Conservation (phyloP, 2,329 filamentous ascomycete genomes). For the Fusarium bulbicola region DNA sequence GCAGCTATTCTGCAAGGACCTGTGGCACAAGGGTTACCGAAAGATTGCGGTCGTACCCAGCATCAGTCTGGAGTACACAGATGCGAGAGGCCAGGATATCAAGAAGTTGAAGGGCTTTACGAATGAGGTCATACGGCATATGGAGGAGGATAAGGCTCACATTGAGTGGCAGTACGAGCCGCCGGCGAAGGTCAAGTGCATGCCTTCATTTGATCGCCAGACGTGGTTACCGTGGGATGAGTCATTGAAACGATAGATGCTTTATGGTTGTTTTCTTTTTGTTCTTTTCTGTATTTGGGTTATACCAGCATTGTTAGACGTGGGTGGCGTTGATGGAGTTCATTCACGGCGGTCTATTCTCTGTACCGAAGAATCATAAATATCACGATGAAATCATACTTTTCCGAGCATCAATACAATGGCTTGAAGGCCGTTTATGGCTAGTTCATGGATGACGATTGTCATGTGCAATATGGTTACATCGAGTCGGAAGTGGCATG, state of each 20-base stretch:
- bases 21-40: slow-evolving; percentile 60
- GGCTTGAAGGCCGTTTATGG: not conserved
- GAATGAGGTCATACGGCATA: slow-evolving; percentile 45
- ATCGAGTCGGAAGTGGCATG: not conserved
- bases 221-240: slow-evolving; percentile 52
- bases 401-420: not conserved
- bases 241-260: slow-evolving; percentile 15
- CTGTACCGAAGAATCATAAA: not conserved
- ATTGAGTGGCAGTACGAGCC: slow-evolving; percentile 57
- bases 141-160: slow-evolving; percentile 41
- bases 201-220: slow-evolving; percentile 53
- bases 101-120: slow-evolving; percentile 63
- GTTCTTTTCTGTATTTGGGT: not conserved
- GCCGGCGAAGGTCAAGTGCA: slow-evolving; percentile 59
- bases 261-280: not conserved
- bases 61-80: slow-evolving; percentile 64
- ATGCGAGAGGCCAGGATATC: slow-evolving; percentile 54
- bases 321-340: slow-evolving; percentile 18
- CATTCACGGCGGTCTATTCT: not conserved
- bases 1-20: slow-evolving; percentile 64
- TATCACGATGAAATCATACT: not conserved
- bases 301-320: slow-evolving; percentile 12
- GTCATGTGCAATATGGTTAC: slow-evolving; percentile 2
- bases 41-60: slow-evolving; percentile 65
- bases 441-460: not conserved